phyloP scores from a whole-genome alignment of 306 rosid genomes.

The Myrica gale region DNA sequence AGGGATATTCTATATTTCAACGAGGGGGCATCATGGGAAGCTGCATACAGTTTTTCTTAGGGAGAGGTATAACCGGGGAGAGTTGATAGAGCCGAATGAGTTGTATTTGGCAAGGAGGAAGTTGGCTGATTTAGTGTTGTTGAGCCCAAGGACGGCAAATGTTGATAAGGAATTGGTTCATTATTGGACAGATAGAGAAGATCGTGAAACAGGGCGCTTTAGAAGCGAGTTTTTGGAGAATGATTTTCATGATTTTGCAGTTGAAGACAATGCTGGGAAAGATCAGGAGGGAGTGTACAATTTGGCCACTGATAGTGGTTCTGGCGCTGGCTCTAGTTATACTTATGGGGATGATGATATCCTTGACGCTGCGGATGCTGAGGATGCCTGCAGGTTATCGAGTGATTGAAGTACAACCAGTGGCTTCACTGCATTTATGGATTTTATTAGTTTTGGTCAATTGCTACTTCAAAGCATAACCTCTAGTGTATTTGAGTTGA shows the following conservation, averaged over 20 bases:
- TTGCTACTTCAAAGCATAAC: conserved; percentile 15
- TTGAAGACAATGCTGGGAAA: conserved; percentile 17
- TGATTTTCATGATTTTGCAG: conserved; percentile 36
- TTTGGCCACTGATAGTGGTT: conserved; percentile 31
- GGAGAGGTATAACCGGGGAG: conserved; percentile 76
- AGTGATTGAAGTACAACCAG: neutral
- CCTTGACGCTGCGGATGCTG: conserved; percentile 29
- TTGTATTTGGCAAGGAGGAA: conserved; percentile 72
- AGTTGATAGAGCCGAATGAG: conserved; percentile 72
- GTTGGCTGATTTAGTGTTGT: conserved; percentile 67
- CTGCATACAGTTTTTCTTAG: conserved; percentile 88
- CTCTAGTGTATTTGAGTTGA: conserved; percentile 7
- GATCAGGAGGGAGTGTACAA: conserved; percentile 36
- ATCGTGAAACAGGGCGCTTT: conserved; percentile 43
- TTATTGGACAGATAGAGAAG: conserved; percentile 53
- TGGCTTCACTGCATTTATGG: neutral
- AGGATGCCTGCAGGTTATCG: conserved; percentile 24
- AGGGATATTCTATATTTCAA: conserved; percentile 82
- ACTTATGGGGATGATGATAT: conserved; percentile 39
- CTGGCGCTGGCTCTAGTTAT: conserved; percentile 45
- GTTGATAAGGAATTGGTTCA: conserved; percentile 70
- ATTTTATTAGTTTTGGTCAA: neutral
- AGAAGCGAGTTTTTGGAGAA: conserved; percentile 46
- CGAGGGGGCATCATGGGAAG: conserved; percentile 89
- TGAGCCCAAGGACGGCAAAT: conserved; percentile 69